Conservation (phyloP, 2,329 filamentous ascomycete genomes). For the Xylaria arbuscula region DNA sequence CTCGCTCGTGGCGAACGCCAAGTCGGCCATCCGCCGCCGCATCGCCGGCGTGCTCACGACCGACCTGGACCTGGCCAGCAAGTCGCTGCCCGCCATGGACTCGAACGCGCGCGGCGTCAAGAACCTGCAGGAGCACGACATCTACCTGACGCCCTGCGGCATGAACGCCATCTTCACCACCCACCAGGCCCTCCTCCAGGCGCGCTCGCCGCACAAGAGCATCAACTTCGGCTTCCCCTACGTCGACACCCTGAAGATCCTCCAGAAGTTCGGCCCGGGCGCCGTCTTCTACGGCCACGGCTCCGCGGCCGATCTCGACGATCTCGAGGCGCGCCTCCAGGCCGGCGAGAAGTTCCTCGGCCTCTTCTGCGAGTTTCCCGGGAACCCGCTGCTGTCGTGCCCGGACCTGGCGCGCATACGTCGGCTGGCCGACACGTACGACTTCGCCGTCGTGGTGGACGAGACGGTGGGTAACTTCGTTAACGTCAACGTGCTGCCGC, state of each 20-base stretch:
- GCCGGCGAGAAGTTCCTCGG: constrained; percentile 81
- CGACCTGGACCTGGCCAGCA: constrained; percentile 71
- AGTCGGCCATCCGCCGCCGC: constrained; percentile 83
- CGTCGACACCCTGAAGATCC: constrained; percentile 93
- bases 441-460: constrained; percentile 91
- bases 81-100: constrained; percentile 62
- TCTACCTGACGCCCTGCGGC: constrained; percentile 87
- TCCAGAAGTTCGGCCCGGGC: constrained; percentile 93
- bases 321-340: constrained; percentile 78
- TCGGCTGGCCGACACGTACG: constrained; percentile 80
- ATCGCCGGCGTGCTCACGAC: constrained; percentile 87
- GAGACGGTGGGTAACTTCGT: constrained; percentile 97
- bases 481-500: constrained; percentile 91
- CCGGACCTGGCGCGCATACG: constrained; percentile 88
- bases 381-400: constrained; percentile 87
- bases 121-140: constrained; percentile 83
- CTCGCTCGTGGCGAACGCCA: constrained; percentile 82
- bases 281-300: constrained; percentile 89
- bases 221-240: constrained; percentile 98
- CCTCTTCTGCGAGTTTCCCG: constrained; percentile 94
- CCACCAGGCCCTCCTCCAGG: constrained; percentile 77
- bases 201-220: constrained; percentile 75
- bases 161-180: constrained; percentile 97
- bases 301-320: constrained; percentile 80
- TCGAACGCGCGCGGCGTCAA: constrained; percentile 66